Base-by-base conservation (phyloP, 805 yeast genomes). In the Alloascoidea africana region DNA sequence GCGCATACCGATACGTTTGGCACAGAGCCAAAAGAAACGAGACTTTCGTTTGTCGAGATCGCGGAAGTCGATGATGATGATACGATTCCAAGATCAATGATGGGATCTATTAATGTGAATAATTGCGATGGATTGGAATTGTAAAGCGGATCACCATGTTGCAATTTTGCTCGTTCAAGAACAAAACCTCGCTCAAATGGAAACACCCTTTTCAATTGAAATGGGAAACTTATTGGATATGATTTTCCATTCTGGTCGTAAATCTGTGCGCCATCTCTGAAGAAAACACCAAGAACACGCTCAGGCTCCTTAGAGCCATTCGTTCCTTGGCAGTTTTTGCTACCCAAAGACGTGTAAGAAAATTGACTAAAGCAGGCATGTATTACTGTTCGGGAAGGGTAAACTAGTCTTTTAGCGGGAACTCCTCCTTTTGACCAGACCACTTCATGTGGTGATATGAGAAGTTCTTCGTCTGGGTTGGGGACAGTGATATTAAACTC, bases 91-190 rank as follows among this genome's bases (percentile, higher is more conserved):
- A 82, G 65, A 3, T 83, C 91, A 2, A 73, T 70, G 42, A 79
- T 58, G 1, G 94, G 89, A 50, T 83, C 93, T 1, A 75, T 65
- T 41, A 85, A 51, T 0, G 93, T 74, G 38, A 84, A 61, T 45
- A 82, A 79, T 38, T 60, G 30, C 27, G 43, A 41, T 13, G 35
- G 33, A 14, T 2, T 19, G 30, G 33, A 38, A 32, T 40, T 35
- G 27, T 14, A 16, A 3, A 33, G 16, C 17, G 38, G 17, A 14
- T 17, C n/a, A 14, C 41, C 33, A 13, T 39, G 49, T 15, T 44
- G 41, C 18, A 47, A 46, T 63, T n/a, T n/a, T n/a, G n/a, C 66
- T 30, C 74, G 60, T 47, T 80, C 82, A 16, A 82, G 47, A 0
- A 86, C 56, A 3, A 84, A 49, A 0, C 96, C 96, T 32, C 70